Base-by-base conservation (phyloP, 192 early-diverging fungal species). In the Coemansia umbellata region DNA sequence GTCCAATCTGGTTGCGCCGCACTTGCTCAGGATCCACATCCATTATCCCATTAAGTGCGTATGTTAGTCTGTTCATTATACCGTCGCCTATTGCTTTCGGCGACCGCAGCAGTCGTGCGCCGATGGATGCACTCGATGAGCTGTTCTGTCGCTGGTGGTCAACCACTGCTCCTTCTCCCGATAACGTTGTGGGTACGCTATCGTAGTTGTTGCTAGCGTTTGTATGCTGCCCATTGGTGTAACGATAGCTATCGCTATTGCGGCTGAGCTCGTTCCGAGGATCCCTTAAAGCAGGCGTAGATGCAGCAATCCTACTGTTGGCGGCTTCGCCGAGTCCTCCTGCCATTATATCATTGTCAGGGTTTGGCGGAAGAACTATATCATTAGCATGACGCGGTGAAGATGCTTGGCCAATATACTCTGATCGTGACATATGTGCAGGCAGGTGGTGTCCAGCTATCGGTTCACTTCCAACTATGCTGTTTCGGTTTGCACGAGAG, bases 21-120 rank as follows among this genome's bases (percentile, higher is more conserved):
- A 91, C 90, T 18, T 86, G 81, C 31, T 90, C 91, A 1, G 93
- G 93, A 66, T 98, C 95, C 5, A 93, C 92, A 66, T 97, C 95
- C 73, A 97, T 93, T 55, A 97, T 84, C 1, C 91, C 91, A 63
- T 95, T 91, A 17, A 99, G 58, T 28, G 86, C 93, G 31, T 74
- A 79, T 4, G 62, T 71, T 53, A 75, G 45, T 6, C 73, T 55
- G 49, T 65, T 73, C 70, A 79, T 74, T 28, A 79, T 66, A 14
- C 71, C 63, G 52, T 72, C 71, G n/a, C 80, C 66, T 3, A 73
- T 49, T 0, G 39, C 58, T 52, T 66, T 69, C 33, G 68, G 65
- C 24, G 68, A 64, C 50, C 58, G 51, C 44, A 76, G 43, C 22
- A 76, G 55, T 37, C 74, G 62, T 49, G 42, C 49, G 5, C 74